Base-by-base conservation (phyloP, 306 rosid species). In the Neltuma alba region DNA sequence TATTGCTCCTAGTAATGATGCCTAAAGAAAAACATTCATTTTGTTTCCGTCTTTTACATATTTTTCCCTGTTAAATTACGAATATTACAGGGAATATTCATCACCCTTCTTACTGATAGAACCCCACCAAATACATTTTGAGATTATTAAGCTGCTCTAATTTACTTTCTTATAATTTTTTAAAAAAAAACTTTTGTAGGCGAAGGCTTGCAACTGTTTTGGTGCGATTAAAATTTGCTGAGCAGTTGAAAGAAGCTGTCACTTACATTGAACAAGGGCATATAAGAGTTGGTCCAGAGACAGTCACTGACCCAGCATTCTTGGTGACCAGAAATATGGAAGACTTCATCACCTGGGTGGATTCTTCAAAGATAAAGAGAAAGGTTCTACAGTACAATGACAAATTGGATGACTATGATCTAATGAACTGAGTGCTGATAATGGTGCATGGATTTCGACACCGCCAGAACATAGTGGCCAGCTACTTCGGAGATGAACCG, bases 211-310 rank as follows among this genome's bases (percentile, higher is more conserved):
- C 98, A 34, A 92, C 97, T 30, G 89, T 92, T 42, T 79, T 92
- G 86, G 93, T 91, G 81, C 89, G 87, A 47, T 79, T 89, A 87
- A 94, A 92, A 87, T 89, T 87, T 71, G 93, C 94, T 0, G 94
- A 92, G 83, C 87, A 91, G 79, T 78, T 94, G 88, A 94, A 89
- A 81, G 98, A 92, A 84, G 92, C 97, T 7, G 94, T 91, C 36
- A 94, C 98, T 0, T 94, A 89, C 86, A 90, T 94, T n/a, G 96
- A 94, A 87, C 97, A 94, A 47, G 98, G 98, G 27, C 98, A 94
- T 61, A 65, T 92, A 18, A 82, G 98, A 78, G 93, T 94, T 23
- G 98, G 98, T 61, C 94, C 96, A 33, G 92, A 92, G 64, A 89
- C 97, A 0, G 84, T 94, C 47, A 89, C 97, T 23, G 98, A 90